Evolutionary conservation across 2,329 filamentous ascomycete species (phyloP).

Genomic region (Phaeophleospora eucalypticola): DNA sequence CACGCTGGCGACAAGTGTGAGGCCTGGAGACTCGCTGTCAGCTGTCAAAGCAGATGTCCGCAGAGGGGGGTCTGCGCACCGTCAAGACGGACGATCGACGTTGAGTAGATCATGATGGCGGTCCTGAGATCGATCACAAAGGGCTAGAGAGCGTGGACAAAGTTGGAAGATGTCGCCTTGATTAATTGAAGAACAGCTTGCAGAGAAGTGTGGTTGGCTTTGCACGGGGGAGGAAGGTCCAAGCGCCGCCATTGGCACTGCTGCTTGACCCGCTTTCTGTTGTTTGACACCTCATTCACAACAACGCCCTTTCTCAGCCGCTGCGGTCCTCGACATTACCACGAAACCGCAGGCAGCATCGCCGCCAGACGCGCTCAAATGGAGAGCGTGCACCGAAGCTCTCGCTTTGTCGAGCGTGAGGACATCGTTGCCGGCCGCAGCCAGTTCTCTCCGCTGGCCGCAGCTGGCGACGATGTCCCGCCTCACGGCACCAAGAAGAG

Average conservation of each 20-base stretch:
- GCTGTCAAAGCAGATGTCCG: slow-evolving; percentile 8
- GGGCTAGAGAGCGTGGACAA: not conserved
- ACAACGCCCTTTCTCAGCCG: no score
- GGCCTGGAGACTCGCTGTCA: slow-evolving; percentile 54
- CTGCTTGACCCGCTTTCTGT: no score
- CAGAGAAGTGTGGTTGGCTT: slow-evolving; percentile 2
- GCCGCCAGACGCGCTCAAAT: no score
- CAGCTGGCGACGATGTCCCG: not conserved
- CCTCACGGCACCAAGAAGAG: not conserved
- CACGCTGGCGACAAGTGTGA: slow-evolving; percentile 90
- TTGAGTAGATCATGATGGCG: slow-evolving; percentile 49
- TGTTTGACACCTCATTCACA: no score
- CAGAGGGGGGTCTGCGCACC: slow-evolving; percentile 51
- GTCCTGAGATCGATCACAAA: not conserved
- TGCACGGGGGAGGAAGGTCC: not conserved
- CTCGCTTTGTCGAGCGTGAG: no score
- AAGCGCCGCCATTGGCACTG: not conserved
- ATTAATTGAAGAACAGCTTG: not conserved
- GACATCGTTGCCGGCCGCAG: no score
- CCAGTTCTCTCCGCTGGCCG: not conserved
- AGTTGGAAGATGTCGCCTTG: not conserved
- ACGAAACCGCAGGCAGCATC: no score
- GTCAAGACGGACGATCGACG: slow-evolving; percentile 89
- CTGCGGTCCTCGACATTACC: no score
- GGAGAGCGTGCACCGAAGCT: no score